phyloP scores from a whole-genome alignment of 1,284 basidiomycete species.

The Chiua sp. region DNA sequence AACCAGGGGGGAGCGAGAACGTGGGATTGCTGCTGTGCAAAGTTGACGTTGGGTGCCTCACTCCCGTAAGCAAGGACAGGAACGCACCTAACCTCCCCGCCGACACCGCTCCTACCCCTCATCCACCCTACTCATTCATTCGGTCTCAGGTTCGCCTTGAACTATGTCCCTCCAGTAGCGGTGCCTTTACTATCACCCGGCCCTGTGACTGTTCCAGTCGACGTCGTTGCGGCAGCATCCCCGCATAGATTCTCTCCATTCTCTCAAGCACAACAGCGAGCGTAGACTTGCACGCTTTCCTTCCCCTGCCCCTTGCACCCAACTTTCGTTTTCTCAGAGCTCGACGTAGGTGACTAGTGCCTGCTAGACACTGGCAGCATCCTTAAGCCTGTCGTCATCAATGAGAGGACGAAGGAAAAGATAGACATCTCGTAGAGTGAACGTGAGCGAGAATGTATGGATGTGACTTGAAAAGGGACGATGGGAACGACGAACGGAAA shows the following conservation, averaged over 20 bases:
- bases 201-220: background rate
- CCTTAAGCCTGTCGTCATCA: conserved; percentile 69
- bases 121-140: conserved; percentile 72
- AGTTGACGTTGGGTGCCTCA: background rate
- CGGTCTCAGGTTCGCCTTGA: conserved; percentile 56
- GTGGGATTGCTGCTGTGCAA: conserved; percentile 71
- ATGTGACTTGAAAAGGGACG: background rate
- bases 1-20: conserved; percentile 70
- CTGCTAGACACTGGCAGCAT: conserved; percentile 66
- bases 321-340: conserved; percentile 80
- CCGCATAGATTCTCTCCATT: conserved; percentile 7
- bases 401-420: conserved; percentile 44
- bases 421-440: conserved; percentile 26
- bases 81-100: conserved; percentile 63
- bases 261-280: conserved; percentile 6
- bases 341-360: conserved; percentile 69
- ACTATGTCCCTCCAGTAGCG: conserved; percentile 50
- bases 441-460: conserved; percentile 7
- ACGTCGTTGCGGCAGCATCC: conserved; percentile 27
- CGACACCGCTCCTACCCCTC: conserved; percentile 67
- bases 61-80: too few species aligned
- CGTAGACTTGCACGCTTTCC: conserved; percentile 19
- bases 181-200: background rate
- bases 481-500: background rate
- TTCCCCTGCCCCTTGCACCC: conserved; percentile 30